Percentiles rank a stretch among this genome's conserved stretches.
Conservation (phyloP, 1,284 basidiomycete species). For the Malassezia psittaci region DNA sequence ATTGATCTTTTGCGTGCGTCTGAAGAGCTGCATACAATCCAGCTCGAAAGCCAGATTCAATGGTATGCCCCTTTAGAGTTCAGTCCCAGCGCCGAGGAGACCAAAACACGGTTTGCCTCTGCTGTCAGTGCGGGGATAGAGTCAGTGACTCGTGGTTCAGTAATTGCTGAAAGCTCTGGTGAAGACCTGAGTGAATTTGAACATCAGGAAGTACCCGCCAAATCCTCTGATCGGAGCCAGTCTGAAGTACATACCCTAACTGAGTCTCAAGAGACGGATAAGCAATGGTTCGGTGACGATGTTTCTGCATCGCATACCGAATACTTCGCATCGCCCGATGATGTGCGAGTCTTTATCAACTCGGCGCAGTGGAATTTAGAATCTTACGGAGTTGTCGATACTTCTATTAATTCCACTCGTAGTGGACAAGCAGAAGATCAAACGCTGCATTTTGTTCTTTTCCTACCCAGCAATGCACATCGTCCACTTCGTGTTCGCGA, state of each 20-base stretch:
- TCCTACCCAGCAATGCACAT: conserved; percentile 63
- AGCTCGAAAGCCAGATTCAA: conserved; percentile 84
- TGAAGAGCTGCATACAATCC: conserved; percentile 67
- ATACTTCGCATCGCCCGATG: conserved; percentile 20
- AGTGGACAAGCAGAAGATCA: conserved; percentile 13
- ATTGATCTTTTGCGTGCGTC: conserved; percentile 15
- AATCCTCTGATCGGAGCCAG: too few relatives aligned
- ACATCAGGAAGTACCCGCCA: too few relatives aligned
- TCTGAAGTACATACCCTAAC: too few relatives aligned
- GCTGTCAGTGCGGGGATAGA: too few relatives aligned
- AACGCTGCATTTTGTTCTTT: conserved; percentile 73
- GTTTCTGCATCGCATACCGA: conserved; percentile 2
- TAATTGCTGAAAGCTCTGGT: too few relatives aligned
- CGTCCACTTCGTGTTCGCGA: conserved; percentile 64
- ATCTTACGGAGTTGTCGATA: conserved; percentile 11
- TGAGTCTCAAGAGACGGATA: too few relatives aligned
- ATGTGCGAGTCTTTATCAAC: conserved; percentile 64
- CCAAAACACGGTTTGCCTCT: too few relatives aligned
- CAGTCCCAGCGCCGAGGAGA: conserved; percentile 32
- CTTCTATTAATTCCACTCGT: background rate
- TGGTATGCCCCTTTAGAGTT: conserved; percentile 83
- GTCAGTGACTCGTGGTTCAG: too few relatives aligned
- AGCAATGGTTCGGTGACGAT: too few relatives aligned
- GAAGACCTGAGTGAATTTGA: too few relatives aligned
- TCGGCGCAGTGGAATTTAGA: conserved; percentile 81